A percentile compares a stretch with the other conserved stretches of the same genome.
phyloP scores from a whole-genome alignment of 2,329 filamentous ascomycete species.

The Drechslerella coelobrocha region DNA sequence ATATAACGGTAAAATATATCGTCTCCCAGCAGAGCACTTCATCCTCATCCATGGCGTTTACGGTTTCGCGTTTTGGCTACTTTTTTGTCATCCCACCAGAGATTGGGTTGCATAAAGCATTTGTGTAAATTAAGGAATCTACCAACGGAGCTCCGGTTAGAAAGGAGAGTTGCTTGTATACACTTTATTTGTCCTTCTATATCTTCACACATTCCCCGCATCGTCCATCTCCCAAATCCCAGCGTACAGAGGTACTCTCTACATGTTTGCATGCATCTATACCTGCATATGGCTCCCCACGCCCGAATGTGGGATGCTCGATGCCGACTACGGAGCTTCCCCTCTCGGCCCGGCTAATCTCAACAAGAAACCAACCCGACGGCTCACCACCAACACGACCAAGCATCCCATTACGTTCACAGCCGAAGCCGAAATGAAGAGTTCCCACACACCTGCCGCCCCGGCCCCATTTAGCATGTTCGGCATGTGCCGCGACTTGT shows the following conservation, averaged over 20 bases:
- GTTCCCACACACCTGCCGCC: conserved; percentile 32
- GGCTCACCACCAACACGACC: conserved; percentile 1
- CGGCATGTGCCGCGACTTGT: conserved; percentile 8
- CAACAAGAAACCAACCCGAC: conserved; percentile 31
- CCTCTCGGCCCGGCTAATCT: conserved; percentile 34
- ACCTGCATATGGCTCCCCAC: conserved; percentile 15
- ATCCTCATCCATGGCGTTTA: background rate
- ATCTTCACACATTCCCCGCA: no score
- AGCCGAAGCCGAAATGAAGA: conserved; percentile 44
- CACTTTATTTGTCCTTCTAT: no score
- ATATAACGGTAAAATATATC: no score
- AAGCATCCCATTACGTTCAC: background rate
- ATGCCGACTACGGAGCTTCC: conserved; percentile 2
- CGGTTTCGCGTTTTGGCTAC: background rate
- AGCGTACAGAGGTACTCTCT: no score
- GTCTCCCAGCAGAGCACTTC: background rate
- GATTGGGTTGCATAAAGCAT: background rate
- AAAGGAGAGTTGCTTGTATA: background rate
- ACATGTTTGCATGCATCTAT: no score
- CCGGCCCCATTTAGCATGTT: conserved; percentile 12
- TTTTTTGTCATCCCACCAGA: background rate
- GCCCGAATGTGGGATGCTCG: conserved; percentile 4
- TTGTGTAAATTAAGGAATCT: background rate
- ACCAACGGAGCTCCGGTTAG: background rate
- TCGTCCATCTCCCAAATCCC: no score